Conservation (phyloP, 2,329 filamentous ascomycete species). For the Fusarium haematococcum region DNA sequence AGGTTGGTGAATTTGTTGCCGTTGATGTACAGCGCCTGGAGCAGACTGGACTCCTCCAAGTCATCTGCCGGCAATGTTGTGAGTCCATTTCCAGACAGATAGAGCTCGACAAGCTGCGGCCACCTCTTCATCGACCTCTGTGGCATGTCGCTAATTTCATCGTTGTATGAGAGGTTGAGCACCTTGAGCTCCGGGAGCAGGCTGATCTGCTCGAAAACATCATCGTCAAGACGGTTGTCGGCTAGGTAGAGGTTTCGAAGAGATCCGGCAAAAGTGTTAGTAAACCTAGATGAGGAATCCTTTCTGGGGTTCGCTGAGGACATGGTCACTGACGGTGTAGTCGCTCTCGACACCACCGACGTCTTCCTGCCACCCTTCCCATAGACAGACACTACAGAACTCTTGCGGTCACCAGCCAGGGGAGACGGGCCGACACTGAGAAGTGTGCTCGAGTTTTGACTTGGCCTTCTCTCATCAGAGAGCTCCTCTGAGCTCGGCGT, state of each 20-base stretch:
- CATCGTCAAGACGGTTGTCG: constrained; percentile 93
- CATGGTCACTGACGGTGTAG: constrained; percentile 61
- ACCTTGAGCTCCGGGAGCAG: constrained; percentile 85
- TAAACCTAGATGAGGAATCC: constrained; percentile 86
- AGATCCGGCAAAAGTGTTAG: constrained; percentile 89
- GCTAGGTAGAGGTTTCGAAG: constrained; percentile 87
- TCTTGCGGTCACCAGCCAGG: constrained; percentile 76
- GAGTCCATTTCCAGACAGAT: constrained; percentile 94
- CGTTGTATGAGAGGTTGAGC: constrained; percentile 95
- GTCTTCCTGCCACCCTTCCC: constrained; percentile 86
- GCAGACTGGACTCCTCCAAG: constrained; percentile 85
- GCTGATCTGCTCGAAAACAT: constrained; percentile 92
- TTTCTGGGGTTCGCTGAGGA: constrained; percentile 74
- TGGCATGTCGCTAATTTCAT: constrained; percentile 87
- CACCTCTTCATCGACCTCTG: constrained; percentile 88
- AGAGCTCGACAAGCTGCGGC: constrained; percentile 90
- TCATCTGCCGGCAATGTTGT: constrained; percentile 94
- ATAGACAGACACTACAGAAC: constrained; percentile 84
- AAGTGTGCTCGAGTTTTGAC: constrained; percentile 82
- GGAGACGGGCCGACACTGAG: constrained; percentile 83
- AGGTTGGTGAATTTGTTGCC: constrained; percentile 98
- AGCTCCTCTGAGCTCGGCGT: constrained; percentile 85
- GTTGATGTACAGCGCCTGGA: constrained; percentile 95
- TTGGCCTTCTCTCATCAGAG: constrained; percentile 77
- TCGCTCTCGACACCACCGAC: constrained; percentile 79